Evolutionary conservation across 306 rosid genomes (phyloP), one percentile per base, ranked within the genome.

Genomic region (Lathyrus sativus): DNA sequence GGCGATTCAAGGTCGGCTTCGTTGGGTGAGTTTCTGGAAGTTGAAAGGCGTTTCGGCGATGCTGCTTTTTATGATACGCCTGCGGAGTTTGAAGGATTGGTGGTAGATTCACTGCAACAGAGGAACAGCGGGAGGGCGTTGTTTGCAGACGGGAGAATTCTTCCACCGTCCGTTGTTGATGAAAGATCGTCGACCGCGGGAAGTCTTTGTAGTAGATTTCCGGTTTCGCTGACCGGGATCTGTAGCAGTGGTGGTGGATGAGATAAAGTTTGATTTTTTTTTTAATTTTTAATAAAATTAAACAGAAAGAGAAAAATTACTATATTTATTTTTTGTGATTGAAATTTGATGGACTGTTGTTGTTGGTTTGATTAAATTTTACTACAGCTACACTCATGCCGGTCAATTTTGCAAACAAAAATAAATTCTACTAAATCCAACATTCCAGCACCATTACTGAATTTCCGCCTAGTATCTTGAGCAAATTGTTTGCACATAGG

Each of bases 21-120:
- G 6, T 75, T 92, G 1, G 95, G 95, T 5, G 91, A 89, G 13
- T 92, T 89, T 70, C 86, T 89, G 4, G 98, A 86, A 81, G 90
- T 87, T 45, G 98, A 92, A 77, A 82, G 98, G 71, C 72, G 95
- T 65, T 89, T 83, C 64, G 98, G 98, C 0, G 97, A 91, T 73
- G 84, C 79, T 8, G 89, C 89, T 41, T 91, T 91, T 71, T 91
- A 79, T 39, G 85, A 85, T 17, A 76, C 91, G 49, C 86, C 87
- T 53, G 90, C 83, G 72, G 96, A 91, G 83, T 84, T 91, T 11
- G 97, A 91, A 68, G 89, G 89, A 7, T 78, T 84, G 96, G 86
- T 81, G 73, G 80, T 74, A 74, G 67, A 78, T 54, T 83, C 62
- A 70, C 79, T 61, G 74, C 79, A 67, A 72, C 81, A 67, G 70